These are phyloP conservation scores for Cerrena zonata DNA, from an alignment of 1,284 basidiomycete genomes.

Conservation along the genomic window DNA sequence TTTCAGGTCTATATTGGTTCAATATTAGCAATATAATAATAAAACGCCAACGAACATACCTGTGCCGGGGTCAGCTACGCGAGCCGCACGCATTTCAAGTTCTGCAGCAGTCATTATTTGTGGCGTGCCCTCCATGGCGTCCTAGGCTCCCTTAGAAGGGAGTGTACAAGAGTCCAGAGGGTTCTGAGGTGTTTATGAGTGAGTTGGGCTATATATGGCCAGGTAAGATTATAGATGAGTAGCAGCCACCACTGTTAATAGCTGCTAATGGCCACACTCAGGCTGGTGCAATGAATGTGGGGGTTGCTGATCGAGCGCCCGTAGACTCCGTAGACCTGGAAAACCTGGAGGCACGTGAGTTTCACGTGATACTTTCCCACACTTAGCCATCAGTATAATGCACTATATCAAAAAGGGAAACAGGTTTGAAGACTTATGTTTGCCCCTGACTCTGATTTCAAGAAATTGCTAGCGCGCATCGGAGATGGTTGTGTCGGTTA, in stretches of 20 bases:
- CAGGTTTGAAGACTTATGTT: too few species aligned
- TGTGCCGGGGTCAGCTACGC: slow-evolving; percentile 67
- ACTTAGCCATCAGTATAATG: too few species aligned
- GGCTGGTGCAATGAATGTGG: neutral
- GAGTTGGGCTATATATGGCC: too few species aligned
- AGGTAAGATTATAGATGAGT: too few species aligned
- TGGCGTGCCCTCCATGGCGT: slow-evolving; percentile 38
- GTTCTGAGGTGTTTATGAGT: too few species aligned
- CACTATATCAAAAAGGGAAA: too few species aligned
- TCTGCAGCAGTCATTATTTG: slow-evolving; percentile 49
- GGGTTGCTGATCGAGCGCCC: neutral
- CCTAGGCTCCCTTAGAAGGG: neutral
- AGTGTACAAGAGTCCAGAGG: too few species aligned
- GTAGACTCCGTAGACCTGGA: slow-evolving; percentile 1
- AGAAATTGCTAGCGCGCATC: too few species aligned
- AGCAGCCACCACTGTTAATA: neutral
- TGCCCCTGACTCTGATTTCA: too few species aligned
- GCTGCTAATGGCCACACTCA: neutral
- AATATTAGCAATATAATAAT: slow-evolving; percentile 1
- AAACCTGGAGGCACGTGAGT: slow-evolving; percentile 2
- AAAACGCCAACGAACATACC: slow-evolving; percentile 35
- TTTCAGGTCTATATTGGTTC: slow-evolving; percentile 49
- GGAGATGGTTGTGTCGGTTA: too few species aligned
- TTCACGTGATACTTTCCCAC: neutral
- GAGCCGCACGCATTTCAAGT: slow-evolving; percentile 62